phyloP scores from a whole-genome alignment of 169 alveolate species.

The Plasmodium cynomolgi region DNA sequence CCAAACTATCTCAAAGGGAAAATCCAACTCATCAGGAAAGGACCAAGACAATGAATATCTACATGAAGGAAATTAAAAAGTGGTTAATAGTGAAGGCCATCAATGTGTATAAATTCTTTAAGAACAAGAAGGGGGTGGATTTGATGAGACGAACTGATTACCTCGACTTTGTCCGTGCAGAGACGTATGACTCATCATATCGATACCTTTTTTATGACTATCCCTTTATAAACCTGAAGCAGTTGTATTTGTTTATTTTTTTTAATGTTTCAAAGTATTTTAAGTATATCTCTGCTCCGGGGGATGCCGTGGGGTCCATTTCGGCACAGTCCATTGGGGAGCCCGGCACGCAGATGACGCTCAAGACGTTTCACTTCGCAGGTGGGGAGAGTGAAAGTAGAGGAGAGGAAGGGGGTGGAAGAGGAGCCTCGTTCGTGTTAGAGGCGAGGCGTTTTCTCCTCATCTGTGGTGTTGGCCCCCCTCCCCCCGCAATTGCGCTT shows the following conservation, averaged over 20 bases:
- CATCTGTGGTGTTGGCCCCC: too few relatives aligned
- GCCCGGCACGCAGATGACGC: constrained; percentile 99
- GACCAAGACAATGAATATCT: constrained; percentile 45
- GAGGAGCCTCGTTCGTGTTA: too few relatives aligned
- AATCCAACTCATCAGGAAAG: constrained; percentile 69
- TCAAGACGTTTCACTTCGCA: constrained; percentile 99
- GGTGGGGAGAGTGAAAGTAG: constrained; percentile 51
- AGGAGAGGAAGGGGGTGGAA: neutral
- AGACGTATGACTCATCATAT: constrained; percentile 19
- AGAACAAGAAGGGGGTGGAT: constrained; percentile 19
- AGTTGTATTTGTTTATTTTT: constrained; percentile 88
- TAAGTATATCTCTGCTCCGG: constrained; percentile 95
- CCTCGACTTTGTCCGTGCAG: neutral
- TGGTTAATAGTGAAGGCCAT: constrained; percentile 55
- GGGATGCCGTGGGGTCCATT: constrained; percentile 99
- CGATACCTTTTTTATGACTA: constrained; percentile 42
- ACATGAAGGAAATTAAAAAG: constrained; percentile 59
- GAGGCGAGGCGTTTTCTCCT: too few relatives aligned
- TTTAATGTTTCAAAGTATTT: constrained; percentile 93
- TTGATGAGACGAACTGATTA: constrained; percentile 32
- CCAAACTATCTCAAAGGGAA: constrained; percentile 30
- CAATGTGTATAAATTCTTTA: constrained; percentile 46
- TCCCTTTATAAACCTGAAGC: constrained; percentile 82
- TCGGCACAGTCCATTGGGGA: constrained; percentile 99
- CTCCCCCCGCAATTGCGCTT: neutral